Evolutionary conservation across 2,329 filamentous ascomycete genomes (phyloP), one percentile per base, ranked within the genome.

Genomic region (Fusarium penzigii): DNA sequence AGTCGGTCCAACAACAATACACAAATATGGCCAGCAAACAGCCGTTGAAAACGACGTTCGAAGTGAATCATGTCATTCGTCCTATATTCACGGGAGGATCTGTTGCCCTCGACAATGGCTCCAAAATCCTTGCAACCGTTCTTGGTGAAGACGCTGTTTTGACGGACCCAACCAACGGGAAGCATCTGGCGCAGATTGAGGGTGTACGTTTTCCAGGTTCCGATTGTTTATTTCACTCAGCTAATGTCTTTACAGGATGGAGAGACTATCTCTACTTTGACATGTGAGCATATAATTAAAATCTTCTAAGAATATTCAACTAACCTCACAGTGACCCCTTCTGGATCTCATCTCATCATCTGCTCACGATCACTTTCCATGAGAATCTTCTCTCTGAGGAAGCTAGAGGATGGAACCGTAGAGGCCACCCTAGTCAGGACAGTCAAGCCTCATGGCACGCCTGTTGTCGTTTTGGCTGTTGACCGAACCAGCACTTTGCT

Each of bases 351-450:
- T 71, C 82, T 97, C 49, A 86, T 96, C 59, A 77, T 95, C 62
- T 97, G 92, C 76, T 99, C 94, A 16, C 87, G 93, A 61, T 97
- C 93, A n/a, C 80, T 97, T 49, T 92, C 92, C 7, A 95, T 97
- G 92, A 88, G 90, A 67, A 92, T 97, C 60, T 97, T 90, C 74
- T 75, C 87, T 16, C 78, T 99, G 25, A 80, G 81, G 46, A 76
- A 79, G 25, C 83, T 83, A 17, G 76, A 82, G 17, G 78, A 82
- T 38, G 78, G 78, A 43, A 72, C 77, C 5, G 79, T 92, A 55
- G 82, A 86, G 48, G 73, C 86, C 17, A 84, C 87, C 45, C 83
- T 95, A 14, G 70, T 89, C 14, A 85, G 92, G 63, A 92, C 90
- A 3, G 73, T 97, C 32, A 97, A 96, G 70, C 92, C 94, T 8